phyloP scores from a whole-genome alignment of 805 yeast genomes.

The Yarrowia phangngaensis region DNA sequence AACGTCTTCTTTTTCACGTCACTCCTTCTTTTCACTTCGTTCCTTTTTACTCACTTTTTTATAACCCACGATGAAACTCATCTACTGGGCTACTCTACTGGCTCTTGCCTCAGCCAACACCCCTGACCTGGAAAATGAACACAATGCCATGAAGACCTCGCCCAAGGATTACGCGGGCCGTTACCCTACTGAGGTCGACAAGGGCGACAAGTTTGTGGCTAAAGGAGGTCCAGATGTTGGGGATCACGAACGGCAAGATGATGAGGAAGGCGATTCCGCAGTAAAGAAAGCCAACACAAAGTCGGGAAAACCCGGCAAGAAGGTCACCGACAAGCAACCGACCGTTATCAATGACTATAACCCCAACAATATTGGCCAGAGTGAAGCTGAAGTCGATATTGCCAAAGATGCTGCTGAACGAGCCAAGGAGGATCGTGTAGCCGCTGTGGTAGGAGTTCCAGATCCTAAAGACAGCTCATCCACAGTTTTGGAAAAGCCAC shows the following conservation, averaged over 20 bases:
- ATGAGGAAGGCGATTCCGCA: constrained; percentile 4
- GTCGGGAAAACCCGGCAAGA: constrained; percentile 11
- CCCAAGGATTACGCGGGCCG: constrained; percentile 39
- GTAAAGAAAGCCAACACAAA: neutral
- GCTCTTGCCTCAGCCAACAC: constrained; percentile 34
- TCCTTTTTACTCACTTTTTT: neutral
- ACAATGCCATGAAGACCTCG: constrained; percentile 38
- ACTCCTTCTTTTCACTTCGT: neutral
- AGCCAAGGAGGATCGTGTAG: constrained; percentile 27
- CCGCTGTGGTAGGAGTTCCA: constrained; percentile 13
- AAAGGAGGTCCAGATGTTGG: constrained; percentile 27
- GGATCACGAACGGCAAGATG: constrained; percentile 23
- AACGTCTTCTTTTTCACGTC: no score
- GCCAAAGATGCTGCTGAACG: constrained; percentile 30
- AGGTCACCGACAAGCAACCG: constrained; percentile 33
- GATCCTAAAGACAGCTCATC: neutral
- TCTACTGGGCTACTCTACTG: neutral
- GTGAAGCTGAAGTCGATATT: constrained; percentile 29
- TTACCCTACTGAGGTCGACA: constrained; percentile 27
- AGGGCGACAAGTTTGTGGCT: constrained; percentile 29
- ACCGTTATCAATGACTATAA: constrained; percentile 41
- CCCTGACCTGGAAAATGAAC: constrained; percentile 32
- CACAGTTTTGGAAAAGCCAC: neutral
- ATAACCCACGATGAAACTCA: neutral
- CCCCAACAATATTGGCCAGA: constrained; percentile 34